Evolutionary conservation across 495 filamentous ascomycete species (phyloP).

Genomic region (Xylaria intraflava): DNA sequence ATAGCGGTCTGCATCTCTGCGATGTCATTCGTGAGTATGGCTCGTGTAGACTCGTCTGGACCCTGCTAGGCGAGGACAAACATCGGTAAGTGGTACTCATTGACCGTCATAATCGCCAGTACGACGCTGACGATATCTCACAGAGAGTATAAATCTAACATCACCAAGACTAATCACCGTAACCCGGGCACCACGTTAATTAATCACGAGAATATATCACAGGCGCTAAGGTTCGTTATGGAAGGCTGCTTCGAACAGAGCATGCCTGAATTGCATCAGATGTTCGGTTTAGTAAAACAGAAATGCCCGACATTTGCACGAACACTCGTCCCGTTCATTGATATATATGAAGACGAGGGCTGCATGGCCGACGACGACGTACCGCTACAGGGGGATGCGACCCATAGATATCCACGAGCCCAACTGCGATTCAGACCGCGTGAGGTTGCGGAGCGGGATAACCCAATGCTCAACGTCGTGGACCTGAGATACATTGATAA

Average conservation of each 20-base stretch:
- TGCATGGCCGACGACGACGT: background rate
- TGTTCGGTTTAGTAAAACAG: background rate
- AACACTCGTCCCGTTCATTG: background rate
- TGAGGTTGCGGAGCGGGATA: background rate
- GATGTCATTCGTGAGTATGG: background rate
- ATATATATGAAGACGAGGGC: background rate
- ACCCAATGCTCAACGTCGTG: background rate
- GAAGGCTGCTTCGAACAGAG: background rate
- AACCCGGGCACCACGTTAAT: background rate
- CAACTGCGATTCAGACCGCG: background rate
- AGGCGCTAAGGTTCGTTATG: background rate
- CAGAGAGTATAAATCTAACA: background rate
- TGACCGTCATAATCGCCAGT: background rate
- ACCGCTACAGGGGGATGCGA: background rate
- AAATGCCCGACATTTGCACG: background rate
- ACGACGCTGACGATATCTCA: background rate
- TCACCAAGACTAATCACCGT: background rate
- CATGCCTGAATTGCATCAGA: background rate
- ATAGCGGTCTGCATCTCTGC: background rate
- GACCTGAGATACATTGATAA: background rate
- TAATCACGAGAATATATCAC: background rate
- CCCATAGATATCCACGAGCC: background rate
- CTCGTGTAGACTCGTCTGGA: background rate
- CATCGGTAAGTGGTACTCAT: background rate
- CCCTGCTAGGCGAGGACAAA: background rate